Evolutionary conservation across 2,329 filamentous ascomycete genomes (phyloP), one percentile per base, ranked within the genome.

Genomic region (Venturiaceae sp.): DNA sequence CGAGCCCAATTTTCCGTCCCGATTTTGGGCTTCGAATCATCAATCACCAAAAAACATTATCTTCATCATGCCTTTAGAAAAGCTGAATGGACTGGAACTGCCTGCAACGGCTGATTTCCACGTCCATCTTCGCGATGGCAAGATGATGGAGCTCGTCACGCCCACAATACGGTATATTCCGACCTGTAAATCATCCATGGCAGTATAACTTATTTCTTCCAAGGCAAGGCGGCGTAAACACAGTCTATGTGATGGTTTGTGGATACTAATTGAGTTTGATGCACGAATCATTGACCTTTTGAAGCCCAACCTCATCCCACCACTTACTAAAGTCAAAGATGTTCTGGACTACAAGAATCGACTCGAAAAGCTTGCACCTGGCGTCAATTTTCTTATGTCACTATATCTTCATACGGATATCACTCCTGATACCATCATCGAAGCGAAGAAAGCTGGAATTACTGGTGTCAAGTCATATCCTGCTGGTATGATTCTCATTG

Each of bases 371-470:
- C 69, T 80, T 26, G 77, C 75, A 62, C 76, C 77, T 1, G 71
- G 75, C 59, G 77, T 80, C 57, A 73, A 72, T 23, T 80, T 76
- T 63, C 72, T 79, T 60, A 78, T 79, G 76, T 77, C 75, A 8
- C 69, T 80, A 5, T 80, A 79, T 62, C 69, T 80, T 5, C 77
- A 79, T 62, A 73, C 75, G 16, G 69, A 71, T 56, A 77, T 79
- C 62, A 77, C 73, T 1, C 74, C 75, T 2, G 75, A 74, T 33
- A 76, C 74, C 11, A 89, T 96, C 65, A 80, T 80, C 54, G 80
- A 90, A 65, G 90, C 91, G 46, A 86, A 86, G 62, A 77, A 80
- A 58, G 83, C 85, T 2, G 90, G 90, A 6, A 83, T 95, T 65
- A 77, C 75, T 26, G 87, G 87, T 33, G 83, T 91, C 53, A 91